Conservation (phyloP, 306 rosid species). For the Vigna trinervia region DNA sequence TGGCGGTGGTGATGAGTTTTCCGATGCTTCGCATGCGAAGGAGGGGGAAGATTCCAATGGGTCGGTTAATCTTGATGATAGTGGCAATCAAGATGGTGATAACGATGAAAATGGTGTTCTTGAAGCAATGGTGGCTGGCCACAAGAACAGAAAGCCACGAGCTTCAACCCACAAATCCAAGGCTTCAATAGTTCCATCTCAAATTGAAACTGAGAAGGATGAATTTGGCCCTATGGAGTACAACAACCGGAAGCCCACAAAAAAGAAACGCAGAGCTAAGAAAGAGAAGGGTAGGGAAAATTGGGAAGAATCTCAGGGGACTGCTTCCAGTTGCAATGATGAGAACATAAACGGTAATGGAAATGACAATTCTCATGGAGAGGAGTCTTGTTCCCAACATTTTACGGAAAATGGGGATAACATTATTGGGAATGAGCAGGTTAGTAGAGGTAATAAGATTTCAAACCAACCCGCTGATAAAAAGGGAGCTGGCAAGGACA, state of each 20-base stretch:
- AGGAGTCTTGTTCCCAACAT: slow-evolving; percentile 55
- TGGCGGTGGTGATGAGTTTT: slow-evolving; percentile 39
- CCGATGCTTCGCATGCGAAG: slow-evolving; percentile 35
- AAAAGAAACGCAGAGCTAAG: slow-evolving; percentile 65
- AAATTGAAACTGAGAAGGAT: slow-evolving; percentile 54
- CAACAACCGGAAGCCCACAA: slow-evolving; percentile 55
- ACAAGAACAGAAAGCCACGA: slow-evolving; percentile 54
- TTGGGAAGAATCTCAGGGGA: slow-evolving; percentile 47
- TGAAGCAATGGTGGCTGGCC: slow-evolving; percentile 76
- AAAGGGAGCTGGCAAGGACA: slow-evolving; percentile 59
- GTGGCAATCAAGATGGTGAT: neutral
- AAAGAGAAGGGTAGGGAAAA: slow-evolving; percentile 64
- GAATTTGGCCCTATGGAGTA: slow-evolving; percentile 56
- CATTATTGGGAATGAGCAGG: slow-evolving; percentile 50
- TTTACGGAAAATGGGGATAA: slow-evolving; percentile 42
- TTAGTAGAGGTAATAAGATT: slow-evolving; percentile 52
- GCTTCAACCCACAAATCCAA: slow-evolving; percentile 42
- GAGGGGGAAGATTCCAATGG: slow-evolving; percentile 34
- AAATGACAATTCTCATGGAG: slow-evolving; percentile 41
- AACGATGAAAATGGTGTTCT: slow-evolving; percentile 63
- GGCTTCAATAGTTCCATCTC: slow-evolving; percentile 40
- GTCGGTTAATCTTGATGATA: slow-evolving; percentile 40
- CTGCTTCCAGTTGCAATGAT: slow-evolving; percentile 37
- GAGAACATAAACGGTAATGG: slow-evolving; percentile 45
- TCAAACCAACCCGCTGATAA: slow-evolving; percentile 53